Percentiles rank a stretch among this genome's conserved stretches.
These are phyloP conservation scores for Penicillium griseofulvum DNA, from an alignment of 2,329 filamentous ascomycete species.

Conservation along the genomic window DNA sequence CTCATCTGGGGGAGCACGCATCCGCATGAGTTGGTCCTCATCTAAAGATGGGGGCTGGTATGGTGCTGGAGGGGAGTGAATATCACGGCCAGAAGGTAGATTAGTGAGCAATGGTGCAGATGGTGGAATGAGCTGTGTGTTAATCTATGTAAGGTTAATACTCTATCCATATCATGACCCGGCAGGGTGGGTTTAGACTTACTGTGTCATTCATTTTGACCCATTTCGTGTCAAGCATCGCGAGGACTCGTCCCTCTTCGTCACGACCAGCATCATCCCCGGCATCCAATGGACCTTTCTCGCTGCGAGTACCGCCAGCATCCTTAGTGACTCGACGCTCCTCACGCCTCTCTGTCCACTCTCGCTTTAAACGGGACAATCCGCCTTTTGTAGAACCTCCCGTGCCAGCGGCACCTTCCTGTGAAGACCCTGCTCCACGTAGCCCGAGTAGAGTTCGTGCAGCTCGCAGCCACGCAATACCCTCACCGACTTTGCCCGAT, in stretches of 20 bases:
- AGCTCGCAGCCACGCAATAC: constrained; percentile 80
- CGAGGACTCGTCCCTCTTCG: constrained; percentile 81
- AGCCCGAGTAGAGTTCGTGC: constrained; percentile 73
- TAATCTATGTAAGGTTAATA: constrained; percentile 56
- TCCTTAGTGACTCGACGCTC: constrained; percentile 74
- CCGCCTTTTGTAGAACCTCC: constrained; percentile 20
- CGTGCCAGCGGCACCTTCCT: background rate
- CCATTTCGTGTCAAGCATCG: constrained; percentile 88
- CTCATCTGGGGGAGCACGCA: constrained; percentile 58
- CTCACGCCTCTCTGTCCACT: constrained; percentile 72
- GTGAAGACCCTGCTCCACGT: constrained; percentile 36
- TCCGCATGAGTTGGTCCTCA: constrained; percentile 57
- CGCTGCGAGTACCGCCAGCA: constrained; percentile 33
- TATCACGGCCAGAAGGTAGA: constrained; percentile 85
- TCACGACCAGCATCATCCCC: constrained; percentile 78
- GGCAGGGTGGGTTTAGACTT: constrained; percentile 32
- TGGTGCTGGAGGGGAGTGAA: constrained; percentile 65
- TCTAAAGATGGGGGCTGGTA: constrained; percentile 67
- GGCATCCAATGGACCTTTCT: constrained; percentile 34
- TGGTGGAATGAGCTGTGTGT: constrained; percentile 73
- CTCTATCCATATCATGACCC: background rate
- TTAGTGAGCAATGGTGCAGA: constrained; percentile 68
- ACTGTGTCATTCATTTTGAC: constrained; percentile 89
- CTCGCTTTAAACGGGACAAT: constrained; percentile 64
- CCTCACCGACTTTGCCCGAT: constrained; percentile 75